A percentile compares a stretch with the other conserved stretches of the same genome.
These are phyloP conservation scores for Cronartium ribicola DNA, from an alignment of 1,284 basidiomycete genomes.

Conservation along the genomic window DNA sequence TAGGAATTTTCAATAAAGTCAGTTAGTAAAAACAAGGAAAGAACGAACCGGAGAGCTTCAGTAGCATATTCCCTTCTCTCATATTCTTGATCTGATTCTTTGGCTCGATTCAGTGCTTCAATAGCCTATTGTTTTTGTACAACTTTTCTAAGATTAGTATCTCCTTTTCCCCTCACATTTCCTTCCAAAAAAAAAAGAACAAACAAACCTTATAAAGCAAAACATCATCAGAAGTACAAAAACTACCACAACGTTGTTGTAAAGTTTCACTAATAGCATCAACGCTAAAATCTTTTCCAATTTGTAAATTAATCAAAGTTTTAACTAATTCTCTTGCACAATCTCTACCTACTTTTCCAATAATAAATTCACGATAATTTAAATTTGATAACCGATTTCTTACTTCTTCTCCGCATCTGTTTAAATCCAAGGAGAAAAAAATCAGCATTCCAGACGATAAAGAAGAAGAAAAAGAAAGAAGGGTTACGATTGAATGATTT, in stretches of 20 bases:
- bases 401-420: slow-evolving; percentile 54
- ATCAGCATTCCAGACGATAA: background rate
- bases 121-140: slow-evolving; percentile 62
- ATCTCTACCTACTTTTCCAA: slow-evolving; percentile 71
- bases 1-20: background rate
- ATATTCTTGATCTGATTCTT: slow-evolving; percentile 67
- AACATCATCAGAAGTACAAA: slow-evolving; percentile 97
- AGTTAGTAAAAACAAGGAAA: background rate
- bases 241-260: slow-evolving; percentile 89
- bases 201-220: slow-evolving; percentile 80
- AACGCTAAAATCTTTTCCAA: slow-evolving; percentile 89
- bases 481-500: slow-evolving; percentile 69
- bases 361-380: slow-evolving; percentile 80
- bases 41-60: slow-evolving; percentile 69
- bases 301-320: slow-evolving; percentile 94
- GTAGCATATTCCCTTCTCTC: slow-evolving; percentile 71
- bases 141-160: too few relatives aligned
- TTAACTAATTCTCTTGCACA: slow-evolving; percentile 84
- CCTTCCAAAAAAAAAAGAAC: background rate
- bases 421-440: slow-evolving; percentile 58
- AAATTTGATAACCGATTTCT: slow-evolving; percentile 60
- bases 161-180: too few relatives aligned
- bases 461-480: slow-evolving; percentile 2
- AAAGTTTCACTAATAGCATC: slow-evolving; percentile 92
- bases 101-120: slow-evolving; percentile 85